Conservation (phyloP, 805 yeast species). For the Starmera quercuum region DNA sequence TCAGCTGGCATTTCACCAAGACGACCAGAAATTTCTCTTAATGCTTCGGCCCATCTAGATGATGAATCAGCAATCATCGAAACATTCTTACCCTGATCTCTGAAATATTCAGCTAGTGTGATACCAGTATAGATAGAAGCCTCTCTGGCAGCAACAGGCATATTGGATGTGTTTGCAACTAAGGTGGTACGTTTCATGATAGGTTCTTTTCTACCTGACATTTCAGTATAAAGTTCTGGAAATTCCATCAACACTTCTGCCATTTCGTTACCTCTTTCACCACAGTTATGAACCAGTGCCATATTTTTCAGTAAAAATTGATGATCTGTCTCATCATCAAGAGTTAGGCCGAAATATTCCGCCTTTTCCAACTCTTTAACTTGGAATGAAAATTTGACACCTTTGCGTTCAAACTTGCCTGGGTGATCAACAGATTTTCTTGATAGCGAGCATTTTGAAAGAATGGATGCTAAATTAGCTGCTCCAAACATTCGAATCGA, state of each 20-base stretch:
- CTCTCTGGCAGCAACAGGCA: slow-evolving; percentile 99
- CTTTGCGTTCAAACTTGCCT: slow-evolving; percentile 4
- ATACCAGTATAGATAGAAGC: slow-evolving; percentile 99
- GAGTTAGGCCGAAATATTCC: slow-evolving; percentile 36
- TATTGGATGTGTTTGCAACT: slow-evolving; percentile 97
- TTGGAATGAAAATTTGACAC: slow-evolving; percentile 22
- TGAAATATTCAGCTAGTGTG: slow-evolving; percentile 96
- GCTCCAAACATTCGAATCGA: slow-evolving; percentile 17
- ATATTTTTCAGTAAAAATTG: slow-evolving; percentile 32
- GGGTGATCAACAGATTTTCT: slow-evolving; percentile 7
- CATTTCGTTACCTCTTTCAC: slow-evolving; percentile 99
- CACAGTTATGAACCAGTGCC: slow-evolving; percentile 40
- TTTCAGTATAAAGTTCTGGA: slow-evolving; percentile 93
- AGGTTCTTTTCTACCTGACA: slow-evolving; percentile 91
- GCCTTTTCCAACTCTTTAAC: slow-evolving; percentile 21
- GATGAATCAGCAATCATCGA: slow-evolving; percentile 99
- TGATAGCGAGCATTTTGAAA: slow-evolving; percentile 19
- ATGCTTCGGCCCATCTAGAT: slow-evolving; percentile 99
- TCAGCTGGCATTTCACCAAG: slow-evolving; percentile 99
- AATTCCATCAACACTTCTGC: slow-evolving; percentile 99
- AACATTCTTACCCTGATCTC: slow-evolving; percentile 99
- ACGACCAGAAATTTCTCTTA: slow-evolving; percentile 99
- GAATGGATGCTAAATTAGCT: slow-evolving; percentile 16
- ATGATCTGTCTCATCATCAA: slow-evolving; percentile 31
- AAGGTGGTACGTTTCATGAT: slow-evolving; percentile 99